phyloP scores from a whole-genome alignment of 495 filamentous ascomycete species.

The Hypomontagnella submonticulosa region DNA sequence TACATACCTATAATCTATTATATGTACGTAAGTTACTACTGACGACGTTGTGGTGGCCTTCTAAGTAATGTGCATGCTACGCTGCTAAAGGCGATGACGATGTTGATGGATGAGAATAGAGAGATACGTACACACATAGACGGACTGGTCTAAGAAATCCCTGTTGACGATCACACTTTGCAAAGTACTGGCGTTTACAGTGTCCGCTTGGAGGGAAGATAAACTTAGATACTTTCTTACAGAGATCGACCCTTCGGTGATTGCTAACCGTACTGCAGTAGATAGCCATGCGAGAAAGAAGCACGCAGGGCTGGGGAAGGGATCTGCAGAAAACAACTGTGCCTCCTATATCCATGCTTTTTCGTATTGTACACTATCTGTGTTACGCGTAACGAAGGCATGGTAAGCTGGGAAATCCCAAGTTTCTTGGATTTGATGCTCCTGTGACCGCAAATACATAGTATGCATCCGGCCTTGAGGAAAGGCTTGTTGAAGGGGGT shows the following conservation, averaged over 20 bases:
- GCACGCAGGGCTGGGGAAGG: conserved; percentile 16
- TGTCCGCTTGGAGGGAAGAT: conserved; percentile 8
- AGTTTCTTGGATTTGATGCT: conserved; percentile 15
- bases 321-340: conserved; percentile 21
- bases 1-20: conserved; percentile 24
- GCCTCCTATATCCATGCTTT: conserved; percentile 18
- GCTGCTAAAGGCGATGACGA: conserved; percentile 1
- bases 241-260: conserved; percentile 29
- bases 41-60: conserved; percentile 1
- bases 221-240: conserved; percentile 27
- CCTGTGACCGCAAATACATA: conserved; percentile 31
- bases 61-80: conserved; percentile 7
- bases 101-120: conserved; percentile 26
- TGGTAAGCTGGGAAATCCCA: conserved; percentile 1
- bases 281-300: conserved; percentile 35
- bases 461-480: conserved; percentile 7
- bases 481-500: conserved; percentile 25
- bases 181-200: background rate
- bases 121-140: conserved; percentile 6
- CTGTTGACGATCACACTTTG: conserved; percentile 31
- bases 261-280: conserved; percentile 14
- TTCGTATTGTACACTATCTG: conserved; percentile 21
- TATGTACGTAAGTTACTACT: background rate
- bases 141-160: conserved; percentile 12
- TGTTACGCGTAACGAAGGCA: conserved; percentile 38